Conservation (phyloP, 345 rosid genomes). For the Balakata baccata region DNA sequence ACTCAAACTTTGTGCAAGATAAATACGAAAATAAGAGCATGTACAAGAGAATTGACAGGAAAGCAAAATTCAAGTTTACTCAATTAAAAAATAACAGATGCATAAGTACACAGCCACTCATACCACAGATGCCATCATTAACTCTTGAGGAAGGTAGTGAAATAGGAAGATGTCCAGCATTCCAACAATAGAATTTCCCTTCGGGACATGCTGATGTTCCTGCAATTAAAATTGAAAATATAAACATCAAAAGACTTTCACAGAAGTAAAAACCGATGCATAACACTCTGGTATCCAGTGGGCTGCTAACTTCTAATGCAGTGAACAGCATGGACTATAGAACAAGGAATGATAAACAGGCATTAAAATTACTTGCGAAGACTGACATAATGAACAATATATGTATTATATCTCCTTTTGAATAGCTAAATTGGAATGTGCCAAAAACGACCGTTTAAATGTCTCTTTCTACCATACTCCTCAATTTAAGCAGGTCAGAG, state of each 20-base stretch:
- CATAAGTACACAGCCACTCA: constrained; percentile 9
- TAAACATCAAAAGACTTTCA: not conserved
- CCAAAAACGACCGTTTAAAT: not conserved
- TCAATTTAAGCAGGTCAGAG: no score
- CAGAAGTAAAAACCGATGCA: not conserved
- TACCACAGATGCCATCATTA: constrained; percentile 92
- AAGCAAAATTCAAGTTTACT: not conserved
- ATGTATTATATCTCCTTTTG: no score
- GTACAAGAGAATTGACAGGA: not conserved
- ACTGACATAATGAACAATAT: not conserved
- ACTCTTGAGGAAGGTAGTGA: constrained; percentile 74
- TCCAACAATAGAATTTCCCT: constrained; percentile 75
- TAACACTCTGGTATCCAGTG: not conserved
- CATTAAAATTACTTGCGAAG: constrained; percentile 1
- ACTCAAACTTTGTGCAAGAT: not conserved
- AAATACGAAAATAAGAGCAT: not conserved
- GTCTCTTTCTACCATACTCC: no score
- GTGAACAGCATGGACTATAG: not conserved
- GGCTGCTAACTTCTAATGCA: constrained; percentile 4
- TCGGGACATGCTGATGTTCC: constrained; percentile 92
- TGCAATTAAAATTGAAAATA: constrained; percentile 21
- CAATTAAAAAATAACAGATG: not conserved
- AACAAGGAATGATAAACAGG: not conserved
- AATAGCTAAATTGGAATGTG: not conserved
- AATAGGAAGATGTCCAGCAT: constrained; percentile 60